Conservation (phyloP, 495 filamentous ascomycete genomes). For the Corynascus novoguineensis region DNA sequence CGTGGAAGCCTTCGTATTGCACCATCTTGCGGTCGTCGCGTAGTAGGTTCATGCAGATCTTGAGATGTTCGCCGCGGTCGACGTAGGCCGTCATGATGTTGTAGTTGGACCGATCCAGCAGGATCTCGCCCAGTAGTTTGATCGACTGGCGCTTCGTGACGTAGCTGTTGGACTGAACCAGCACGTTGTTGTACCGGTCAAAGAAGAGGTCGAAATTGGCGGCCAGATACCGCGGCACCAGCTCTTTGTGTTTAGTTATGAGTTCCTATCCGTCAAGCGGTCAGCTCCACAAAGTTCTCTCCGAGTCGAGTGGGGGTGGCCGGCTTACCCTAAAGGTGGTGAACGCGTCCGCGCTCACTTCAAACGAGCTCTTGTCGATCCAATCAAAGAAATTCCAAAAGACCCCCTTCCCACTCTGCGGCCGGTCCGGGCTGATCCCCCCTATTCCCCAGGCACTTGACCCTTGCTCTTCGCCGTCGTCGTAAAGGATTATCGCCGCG, state of each 20-base stretch:
- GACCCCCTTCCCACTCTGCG: slow-evolving; percentile 68
- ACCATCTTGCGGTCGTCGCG: slow-evolving; percentile 97
- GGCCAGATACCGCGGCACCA: slow-evolving; percentile 78
- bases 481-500: slow-evolving; percentile 83
- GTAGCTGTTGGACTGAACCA: slow-evolving; percentile 89
- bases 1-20: slow-evolving; percentile 98
- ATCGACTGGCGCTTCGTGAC: slow-evolving; percentile 98
- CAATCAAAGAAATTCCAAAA: slow-evolving; percentile 99
- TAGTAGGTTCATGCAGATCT: slow-evolving; percentile 95
- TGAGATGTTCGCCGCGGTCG: slow-evolving; percentile 88
- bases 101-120: slow-evolving; percentile 94
- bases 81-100: slow-evolving; percentile 97
- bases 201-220: slow-evolving; percentile 93
- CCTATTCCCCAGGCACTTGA: slow-evolving; percentile 51
- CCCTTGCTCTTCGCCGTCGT: slow-evolving; percentile 63
- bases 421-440: slow-evolving; percentile 60
- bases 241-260: slow-evolving; percentile 83
- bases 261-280: slow-evolving; percentile 69
- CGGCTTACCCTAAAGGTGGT: slow-evolving; percentile 87
- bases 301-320: not conserved
- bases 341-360: slow-evolving; percentile 95
- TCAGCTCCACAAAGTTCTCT: not conserved
- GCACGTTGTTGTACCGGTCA: slow-evolving; percentile 75
- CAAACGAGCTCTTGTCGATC: slow-evolving; percentile 92
- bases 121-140: slow-evolving; percentile 90